phyloP scores from a whole-genome alignment of 1,284 basidiomycete species.

The Pterulicium gracile region DNA sequence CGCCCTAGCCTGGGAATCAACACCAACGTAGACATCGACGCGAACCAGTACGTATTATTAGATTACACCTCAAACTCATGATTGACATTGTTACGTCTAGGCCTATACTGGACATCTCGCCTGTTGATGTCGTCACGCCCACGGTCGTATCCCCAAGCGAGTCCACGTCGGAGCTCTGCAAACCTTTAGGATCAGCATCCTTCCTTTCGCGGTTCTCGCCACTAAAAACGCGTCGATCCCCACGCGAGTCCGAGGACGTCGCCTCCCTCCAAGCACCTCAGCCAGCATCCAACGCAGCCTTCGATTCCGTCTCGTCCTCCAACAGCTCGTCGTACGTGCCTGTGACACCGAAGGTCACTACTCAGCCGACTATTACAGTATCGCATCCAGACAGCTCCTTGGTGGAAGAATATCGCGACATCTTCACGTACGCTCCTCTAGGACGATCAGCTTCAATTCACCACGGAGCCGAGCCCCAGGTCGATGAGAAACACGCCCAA shows the following conservation, averaged over 20 bases:
- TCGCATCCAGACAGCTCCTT: slow-evolving; percentile 1
- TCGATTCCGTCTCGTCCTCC: neutral
- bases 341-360: neutral
- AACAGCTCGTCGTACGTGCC: neutral
- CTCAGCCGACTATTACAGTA: slow-evolving; percentile 5
- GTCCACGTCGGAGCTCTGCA: too few species aligned
- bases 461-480: neutral
- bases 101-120: neutral
- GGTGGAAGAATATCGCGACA: slow-evolving; percentile 3
- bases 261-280: slow-evolving; percentile 1
- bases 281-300: neutral
- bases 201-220: neutral
- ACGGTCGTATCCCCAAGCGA: too few species aligned
- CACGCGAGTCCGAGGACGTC: neutral
- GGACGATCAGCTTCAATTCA: neutral
- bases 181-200: neutral
- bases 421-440: slow-evolving; percentile 4
- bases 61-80: too few species aligned
- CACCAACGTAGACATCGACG: too few species aligned
- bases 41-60: too few species aligned
- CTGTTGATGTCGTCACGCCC: too few species aligned
- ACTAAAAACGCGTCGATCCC: neutral
- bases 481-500: neutral
- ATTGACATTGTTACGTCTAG: too few species aligned
- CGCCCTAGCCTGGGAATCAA: neutral